Evolutionary conservation across 1,139 yeast genomes (phyloP), one percentile per base, ranked within the genome.

Genomic region (Zygosaccharomyces sapae): DNA sequence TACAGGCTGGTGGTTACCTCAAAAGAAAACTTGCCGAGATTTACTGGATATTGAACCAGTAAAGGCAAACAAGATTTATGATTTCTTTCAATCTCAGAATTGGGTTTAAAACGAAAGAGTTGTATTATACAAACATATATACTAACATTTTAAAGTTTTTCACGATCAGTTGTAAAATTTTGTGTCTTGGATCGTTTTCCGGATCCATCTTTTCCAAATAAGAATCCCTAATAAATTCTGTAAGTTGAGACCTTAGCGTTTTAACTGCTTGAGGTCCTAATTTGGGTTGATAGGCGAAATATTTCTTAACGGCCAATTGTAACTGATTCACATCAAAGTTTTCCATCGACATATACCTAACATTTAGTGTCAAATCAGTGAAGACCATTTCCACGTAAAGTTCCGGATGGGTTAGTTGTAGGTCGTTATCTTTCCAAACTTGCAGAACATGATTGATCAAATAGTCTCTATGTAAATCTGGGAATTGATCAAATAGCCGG

Each of bases 31-130:
- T 39, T 94, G 95, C 6, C 76, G 90, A 57, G 96, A 84, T 53
- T 71, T 89, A 49, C 69, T 88, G 50, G 86, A 88, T 61, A 83
- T 92, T 49, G 98, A 94, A 61, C 85, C 88, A 27, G 77, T 79
- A 57, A 92, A 92, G 66, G 88, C 96, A 1, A 82, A 88, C 22
- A 81, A 84, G 63, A 86, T 92, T 44, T 90, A 86, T 67, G 97
- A 92, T 63, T 92, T 92, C 62, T 90, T 92, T 67, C 88, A 86
- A 51, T 82, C 82, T 52, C 96, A 90, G 76, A 86, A 89, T 49
- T 92, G 98, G 98, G 70, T 73, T 43, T 70, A n/a, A n/a, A n/a
- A 43, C 38, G 37, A 22, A 38, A 44, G 34, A 18, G 20, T 27
- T 27, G 45, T 36, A 45, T 33, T 36, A 36, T 35, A 20, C 18